Evolutionary conservation across 2,329 filamentous ascomycete genomes (phyloP).

Genomic region (Paraphoma sp.): DNA sequence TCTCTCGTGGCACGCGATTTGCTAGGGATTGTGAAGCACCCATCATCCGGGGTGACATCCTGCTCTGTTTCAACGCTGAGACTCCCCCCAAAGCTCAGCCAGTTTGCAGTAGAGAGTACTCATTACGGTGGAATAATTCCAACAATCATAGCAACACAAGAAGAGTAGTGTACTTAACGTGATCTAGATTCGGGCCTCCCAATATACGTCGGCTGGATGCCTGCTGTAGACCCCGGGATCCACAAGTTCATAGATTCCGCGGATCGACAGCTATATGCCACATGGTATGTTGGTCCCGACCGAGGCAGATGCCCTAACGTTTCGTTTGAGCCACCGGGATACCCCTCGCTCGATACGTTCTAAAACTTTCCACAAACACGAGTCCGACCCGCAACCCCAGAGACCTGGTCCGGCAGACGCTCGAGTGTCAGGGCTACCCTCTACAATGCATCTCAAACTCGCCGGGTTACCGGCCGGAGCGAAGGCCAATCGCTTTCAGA

Average conservation of each 20-base stretch:
- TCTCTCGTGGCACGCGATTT: not conserved
- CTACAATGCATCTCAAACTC: slow-evolving; percentile 18
- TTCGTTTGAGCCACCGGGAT: slow-evolving; percentile 9
- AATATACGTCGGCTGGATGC: not conserved
- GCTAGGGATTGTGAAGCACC: too few species aligned
- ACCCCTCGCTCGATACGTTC: slow-evolving; percentile 7
- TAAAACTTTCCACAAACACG: not conserved
- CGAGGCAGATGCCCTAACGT: slow-evolving; percentile 5
- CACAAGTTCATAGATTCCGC: not conserved
- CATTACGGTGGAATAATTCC: too few species aligned
- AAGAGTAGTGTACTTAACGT: not conserved
- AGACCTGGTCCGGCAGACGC: not conserved
- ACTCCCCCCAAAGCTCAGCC: not conserved
- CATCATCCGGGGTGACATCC: not conserved
- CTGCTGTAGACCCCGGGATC: not conserved
- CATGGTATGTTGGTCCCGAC: not conserved
- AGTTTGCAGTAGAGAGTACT: not conserved
- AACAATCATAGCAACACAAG: not conserved
- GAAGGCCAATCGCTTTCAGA: slow-evolving; percentile 15
- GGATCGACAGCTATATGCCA: not conserved
- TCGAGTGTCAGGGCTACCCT: slow-evolving; percentile 10
- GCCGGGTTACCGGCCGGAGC: slow-evolving; percentile 13
- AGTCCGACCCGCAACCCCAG: not conserved
- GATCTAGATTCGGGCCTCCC: not conserved
- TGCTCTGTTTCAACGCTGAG: not conserved